Evolutionary conservation across 768 basidiomycete species (phyloP).

Genomic region (Leccinum longicurvipes): DNA sequence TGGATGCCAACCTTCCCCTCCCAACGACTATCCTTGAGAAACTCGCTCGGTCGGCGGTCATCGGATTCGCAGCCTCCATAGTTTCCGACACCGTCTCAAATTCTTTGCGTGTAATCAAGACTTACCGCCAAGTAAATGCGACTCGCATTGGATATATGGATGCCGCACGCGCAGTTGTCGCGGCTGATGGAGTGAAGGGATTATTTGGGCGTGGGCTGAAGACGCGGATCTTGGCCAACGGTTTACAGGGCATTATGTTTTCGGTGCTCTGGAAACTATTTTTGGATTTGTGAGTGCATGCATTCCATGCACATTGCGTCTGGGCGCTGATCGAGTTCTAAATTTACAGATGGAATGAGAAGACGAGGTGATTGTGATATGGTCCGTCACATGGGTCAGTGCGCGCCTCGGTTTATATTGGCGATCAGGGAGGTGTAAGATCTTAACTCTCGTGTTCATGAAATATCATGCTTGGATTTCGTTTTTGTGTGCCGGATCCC

Average conservation of each 20-base stretch:
- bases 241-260: conserved; percentile 90
- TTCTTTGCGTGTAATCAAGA: conserved; percentile 90
- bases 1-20: conserved; percentile 58
- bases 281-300: conserved; percentile 70
- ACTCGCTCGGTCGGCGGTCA: conserved; percentile 79
- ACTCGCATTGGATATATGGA: conserved; percentile 74
- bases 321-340: background rate
- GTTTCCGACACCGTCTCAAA: conserved; percentile 85
- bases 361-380: conserved; percentile 14
- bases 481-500: background rate
- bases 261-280: conserved; percentile 89
- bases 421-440: background rate
- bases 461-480: background rate
- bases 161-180: conserved; percentile 75
- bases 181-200: conserved; percentile 70
- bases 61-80: conserved; percentile 86
- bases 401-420: background rate
- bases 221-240: conserved; percentile 87
- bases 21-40: conserved; percentile 52
- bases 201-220: conserved; percentile 88
- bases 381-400: background rate
- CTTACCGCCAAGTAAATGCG: conserved; percentile 89
- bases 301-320: background rate
- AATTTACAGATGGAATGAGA: conserved; percentile 34
- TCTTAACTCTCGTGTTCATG: no score